These are phyloP conservation scores for Lachancea sp. DNA, from an alignment of 805 yeast species.

Conservation along the genomic window DNA sequence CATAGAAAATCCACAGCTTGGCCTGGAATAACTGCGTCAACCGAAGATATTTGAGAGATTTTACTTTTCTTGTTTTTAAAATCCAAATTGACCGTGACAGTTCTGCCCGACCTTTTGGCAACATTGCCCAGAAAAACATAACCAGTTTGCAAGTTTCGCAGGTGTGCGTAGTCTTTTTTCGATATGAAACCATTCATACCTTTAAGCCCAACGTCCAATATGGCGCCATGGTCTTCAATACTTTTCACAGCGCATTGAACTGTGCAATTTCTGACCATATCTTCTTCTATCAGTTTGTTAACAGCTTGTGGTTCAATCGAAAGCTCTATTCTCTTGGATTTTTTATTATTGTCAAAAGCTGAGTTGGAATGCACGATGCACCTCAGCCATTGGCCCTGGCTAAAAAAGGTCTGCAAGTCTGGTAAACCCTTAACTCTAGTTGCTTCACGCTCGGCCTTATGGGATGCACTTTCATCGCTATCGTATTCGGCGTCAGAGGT, in stretches of 20 bases:
- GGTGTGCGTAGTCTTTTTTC: conserved; percentile 51
- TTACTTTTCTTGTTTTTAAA: conserved; percentile 40
- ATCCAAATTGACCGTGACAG: conserved; percentile 47
- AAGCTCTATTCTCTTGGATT: conserved; percentile 60
- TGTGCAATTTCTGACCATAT: conserved; percentile 50
- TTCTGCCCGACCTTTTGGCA: conserved; percentile 39
- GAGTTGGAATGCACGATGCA: conserved; percentile 62
- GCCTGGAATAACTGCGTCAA: conserved; percentile 85
- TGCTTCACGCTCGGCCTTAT: conserved; percentile 10
- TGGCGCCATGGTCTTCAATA: conserved; percentile 87
- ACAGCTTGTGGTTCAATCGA: conserved; percentile 69
- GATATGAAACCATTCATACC: conserved; percentile 67
- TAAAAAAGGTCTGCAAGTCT: conserved; percentile 46
- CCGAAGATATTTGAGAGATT: conserved; percentile 53
- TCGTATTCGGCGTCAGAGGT: conserved; percentile 23
- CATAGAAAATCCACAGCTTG: conserved; percentile 67
- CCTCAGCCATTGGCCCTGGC: conserved; percentile 78
- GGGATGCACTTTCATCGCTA: conserved; percentile 24
- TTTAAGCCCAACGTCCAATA: conserved; percentile 60
- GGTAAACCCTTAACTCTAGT: conserved; percentile 45
- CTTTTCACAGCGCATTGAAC: conserved; percentile 75
- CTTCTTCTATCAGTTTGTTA: conserved; percentile 62
- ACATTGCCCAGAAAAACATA: conserved; percentile 61
- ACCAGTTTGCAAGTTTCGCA: conserved; percentile 47
- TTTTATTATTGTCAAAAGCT: conserved; percentile 35